phyloP scores from a whole-genome alignment of 2,329 filamentous ascomycete genomes.

The Fusarium phyllophilum region DNA sequence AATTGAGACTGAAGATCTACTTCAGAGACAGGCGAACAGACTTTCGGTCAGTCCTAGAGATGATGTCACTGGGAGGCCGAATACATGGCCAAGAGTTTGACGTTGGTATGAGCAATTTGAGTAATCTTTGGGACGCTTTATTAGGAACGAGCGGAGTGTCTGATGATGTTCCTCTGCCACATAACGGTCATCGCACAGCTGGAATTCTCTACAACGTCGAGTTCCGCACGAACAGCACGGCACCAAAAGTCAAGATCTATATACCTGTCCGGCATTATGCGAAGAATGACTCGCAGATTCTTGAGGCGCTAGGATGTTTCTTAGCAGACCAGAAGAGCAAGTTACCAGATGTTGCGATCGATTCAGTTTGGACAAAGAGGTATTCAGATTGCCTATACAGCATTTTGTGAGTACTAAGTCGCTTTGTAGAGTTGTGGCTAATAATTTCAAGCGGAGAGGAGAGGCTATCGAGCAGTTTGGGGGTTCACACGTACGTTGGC shows the following conservation, averaged over 20 bases:
- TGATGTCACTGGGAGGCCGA: constrained; percentile 39
- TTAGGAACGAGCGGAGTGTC: background rate
- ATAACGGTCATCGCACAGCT: constrained; percentile 44
- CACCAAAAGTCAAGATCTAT: constrained; percentile 47
- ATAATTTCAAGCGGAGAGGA: background rate
- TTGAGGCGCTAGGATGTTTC: background rate
- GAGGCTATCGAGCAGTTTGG: background rate
- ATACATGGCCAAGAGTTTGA: constrained; percentile 7
- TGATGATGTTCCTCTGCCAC: constrained; percentile 26
- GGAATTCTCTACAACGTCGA: constrained; percentile 51
- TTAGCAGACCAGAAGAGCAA: background rate
- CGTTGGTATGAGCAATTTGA: constrained; percentile 26
- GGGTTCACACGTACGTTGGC: constrained; percentile 3
- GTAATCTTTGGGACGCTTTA: constrained; percentile 32
- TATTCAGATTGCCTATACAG: background rate
- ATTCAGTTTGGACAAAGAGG: background rate
- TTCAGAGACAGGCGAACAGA: constrained; percentile 45
- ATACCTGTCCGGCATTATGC: constrained; percentile 51
- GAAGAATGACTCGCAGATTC: constrained; percentile 1
- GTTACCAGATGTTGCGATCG: rapidly evolving
- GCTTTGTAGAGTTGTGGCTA: background rate
- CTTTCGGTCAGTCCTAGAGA: constrained; percentile 44
- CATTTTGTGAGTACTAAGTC: background rate
- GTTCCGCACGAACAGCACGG: constrained; percentile 25
- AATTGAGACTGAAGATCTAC: constrained; percentile 52